Percentiles rank a stretch among this genome's conserved stretches.
Evolutionary conservation across 2,329 filamentous ascomycete species (phyloP).

Genomic region (Diplodia sapinea): DNA sequence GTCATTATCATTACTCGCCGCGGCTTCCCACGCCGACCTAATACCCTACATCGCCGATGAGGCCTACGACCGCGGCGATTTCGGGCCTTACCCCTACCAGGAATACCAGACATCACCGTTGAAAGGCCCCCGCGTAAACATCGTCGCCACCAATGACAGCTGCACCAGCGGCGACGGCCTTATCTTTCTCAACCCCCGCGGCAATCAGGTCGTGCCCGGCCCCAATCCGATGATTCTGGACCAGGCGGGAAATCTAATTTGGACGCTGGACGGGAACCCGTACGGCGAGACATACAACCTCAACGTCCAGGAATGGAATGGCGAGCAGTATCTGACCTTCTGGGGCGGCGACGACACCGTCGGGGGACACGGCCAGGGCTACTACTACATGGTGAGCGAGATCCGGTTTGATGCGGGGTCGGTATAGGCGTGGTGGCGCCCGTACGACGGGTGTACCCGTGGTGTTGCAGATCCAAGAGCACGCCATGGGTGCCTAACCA

Average conservation of each 20-base stretch:
- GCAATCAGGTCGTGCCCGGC: conserved; percentile 31
- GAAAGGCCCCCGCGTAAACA: conserved; percentile 34
- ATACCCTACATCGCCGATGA: conserved; percentile 33
- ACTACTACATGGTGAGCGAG: conserved; percentile 43
- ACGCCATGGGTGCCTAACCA: conserved; percentile 26
- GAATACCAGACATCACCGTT: conserved; percentile 31
- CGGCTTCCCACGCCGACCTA: conserved; percentile 17
- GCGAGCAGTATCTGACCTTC: conserved; percentile 47
- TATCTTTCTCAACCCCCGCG: conserved; percentile 33
- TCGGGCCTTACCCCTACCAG: conserved; percentile 35
- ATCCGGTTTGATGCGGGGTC: background rate
- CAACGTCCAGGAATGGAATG: conserved; percentile 44
- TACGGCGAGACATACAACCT: conserved; percentile 37
- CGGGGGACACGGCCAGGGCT: conserved; percentile 43
- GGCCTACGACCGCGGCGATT: conserved; percentile 35
- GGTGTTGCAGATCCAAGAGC: conserved; percentile 20
- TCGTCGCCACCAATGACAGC: conserved; percentile 29
- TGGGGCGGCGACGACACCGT: conserved; percentile 46
- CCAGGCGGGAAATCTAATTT: conserved; percentile 42
- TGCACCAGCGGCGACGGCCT: conserved; percentile 32
- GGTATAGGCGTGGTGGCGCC: conserved; percentile 33
- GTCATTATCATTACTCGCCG: conserved; percentile 22
- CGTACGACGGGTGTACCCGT: conserved; percentile 24
- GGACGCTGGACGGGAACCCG: conserved; percentile 41
- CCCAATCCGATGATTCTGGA: conserved; percentile 47